Evolutionary conservation across 495 filamentous ascomycete genomes (phyloP), one percentile per base, ranked within the genome.

Genomic region (Amorphotheca resinae): DNA sequence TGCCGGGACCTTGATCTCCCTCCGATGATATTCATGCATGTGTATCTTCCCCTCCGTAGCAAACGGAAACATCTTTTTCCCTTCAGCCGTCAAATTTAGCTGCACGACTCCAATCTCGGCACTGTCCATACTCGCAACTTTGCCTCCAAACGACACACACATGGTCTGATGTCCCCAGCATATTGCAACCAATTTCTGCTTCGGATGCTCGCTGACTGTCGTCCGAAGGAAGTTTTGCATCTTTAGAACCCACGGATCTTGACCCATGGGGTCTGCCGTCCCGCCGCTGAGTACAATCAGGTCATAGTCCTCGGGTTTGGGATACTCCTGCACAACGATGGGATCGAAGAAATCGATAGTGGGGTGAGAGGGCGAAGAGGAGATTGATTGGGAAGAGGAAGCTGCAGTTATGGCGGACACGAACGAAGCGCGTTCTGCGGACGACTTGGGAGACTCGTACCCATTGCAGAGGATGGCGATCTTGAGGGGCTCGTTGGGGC

Each of bases 131-230:
- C 61, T 63, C 26, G 52, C 61, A 11, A 69, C 43, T 38, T 51
- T 53, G 1, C 59, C 67, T 2, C 68, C 67, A 48, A 69, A 64
- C 14, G 66, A 38, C 17, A 62, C 32, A 4, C 50, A 50, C 22
- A 68, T 62, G 22, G 64, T 65, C 54, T 71, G 65, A 50, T 70
- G 65, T 21, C 67, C 68, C 66, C 66, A 70, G 55, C 64, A 67
- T 14, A 70, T 61, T 0, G 65, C 64, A 9, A 62, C 42, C 25
- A 71, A 38, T 48, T 71, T 71, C 50, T 62, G 60, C 25, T 54
- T 34, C 17, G 65, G 64, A 42, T 53, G 53, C 21, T 59, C 37
- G 5, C 26, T 39, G n/a, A 63, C 61, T 5, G 64, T 49, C 21
- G 55, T 56, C 14, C 59, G 58, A 17, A 71, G 49, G 39, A 65